A percentile compares a stretch with the other conserved stretches of the same genome.
Evolutionary conservation across 1,139 yeast species (phyloP).

Genomic region (Taphrina pruni): DNA sequence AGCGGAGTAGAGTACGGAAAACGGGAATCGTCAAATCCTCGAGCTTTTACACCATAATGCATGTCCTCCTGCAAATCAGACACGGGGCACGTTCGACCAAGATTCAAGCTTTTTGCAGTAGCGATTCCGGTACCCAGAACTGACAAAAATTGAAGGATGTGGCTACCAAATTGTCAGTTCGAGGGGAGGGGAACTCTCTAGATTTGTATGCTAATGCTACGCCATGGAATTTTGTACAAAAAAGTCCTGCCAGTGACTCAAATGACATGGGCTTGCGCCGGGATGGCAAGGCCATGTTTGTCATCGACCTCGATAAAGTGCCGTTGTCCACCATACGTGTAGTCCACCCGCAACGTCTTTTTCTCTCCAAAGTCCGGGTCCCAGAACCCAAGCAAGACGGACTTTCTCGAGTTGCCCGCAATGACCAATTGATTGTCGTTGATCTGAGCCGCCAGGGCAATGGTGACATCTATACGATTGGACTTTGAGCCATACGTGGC

Average conservation of each 20-base stretch:
- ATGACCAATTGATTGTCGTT: constrained; percentile 39
- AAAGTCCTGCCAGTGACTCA: background rate
- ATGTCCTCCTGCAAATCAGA: too few species aligned
- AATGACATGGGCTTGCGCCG: constrained; percentile 20
- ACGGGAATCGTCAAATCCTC: too few species aligned
- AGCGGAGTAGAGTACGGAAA: background rate
- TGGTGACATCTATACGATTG: constrained; percentile 40
- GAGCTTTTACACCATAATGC: too few species aligned
- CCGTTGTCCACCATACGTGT: constrained; percentile 33
- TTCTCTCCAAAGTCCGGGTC: constrained; percentile 43
- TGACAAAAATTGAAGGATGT: too few species aligned
- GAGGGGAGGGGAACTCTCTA: background rate
- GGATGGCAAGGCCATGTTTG: constrained; percentile 39
- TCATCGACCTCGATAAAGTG: constrained; percentile 42
- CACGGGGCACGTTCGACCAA: too few species aligned
- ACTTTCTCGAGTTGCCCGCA: constrained; percentile 27
- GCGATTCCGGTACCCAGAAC: too few species aligned
- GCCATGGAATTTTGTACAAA: constrained; percentile 11
- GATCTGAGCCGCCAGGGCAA: constrained; percentile 41
- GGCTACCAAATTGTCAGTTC: too few species aligned
- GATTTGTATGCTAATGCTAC: constrained; percentile 15
- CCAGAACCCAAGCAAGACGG: constrained; percentile 40
- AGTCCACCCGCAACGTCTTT: constrained; percentile 39
- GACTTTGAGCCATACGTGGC: constrained; percentile 32
- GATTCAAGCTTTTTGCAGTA: too few species aligned